Base-by-base conservation (phyloP, 352 stramenopile genomes). In the Plasmopara muralis region DNA sequence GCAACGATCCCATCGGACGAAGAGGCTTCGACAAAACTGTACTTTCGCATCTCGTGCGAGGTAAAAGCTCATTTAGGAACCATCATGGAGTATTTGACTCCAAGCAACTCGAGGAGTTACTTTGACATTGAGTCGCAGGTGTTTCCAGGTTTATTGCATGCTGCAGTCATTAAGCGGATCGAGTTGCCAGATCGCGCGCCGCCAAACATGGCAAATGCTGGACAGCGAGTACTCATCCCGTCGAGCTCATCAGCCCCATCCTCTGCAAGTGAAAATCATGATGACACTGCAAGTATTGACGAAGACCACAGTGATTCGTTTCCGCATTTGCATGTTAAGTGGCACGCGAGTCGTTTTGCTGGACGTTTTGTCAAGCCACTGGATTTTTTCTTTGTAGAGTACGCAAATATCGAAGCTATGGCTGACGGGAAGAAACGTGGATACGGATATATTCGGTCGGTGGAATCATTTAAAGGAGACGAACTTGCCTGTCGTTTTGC, bases 351-450 rank as follows among this genome's bases (percentile, higher is more conserved):
- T 60, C 77, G 81, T 15, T 88, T 93, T 34, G 81, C 81, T 2
- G 82, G 81, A 0, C 74, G 81, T 0, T 89, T 92, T 31, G 79
- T 89, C 39, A 92, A 90, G 55, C 80, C 81, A 31, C 67, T 89
- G 9, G 83, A 93, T 47, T 89, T 93, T 41, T 88, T 91, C 50
- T 93, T 92, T 57, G 78, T 92, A 34, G 83, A 93, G 62, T 93
- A 91, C 28, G 75, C 80, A 37, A 89, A 89, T 47, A 72, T 90
- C 28, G 82, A 93, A 50, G 74, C 65, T 4, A 70, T 87, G 43
- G 60, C 64, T 0, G 75, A 89, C 18, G 81, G 81, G 10, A 70
- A 72, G 13, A 75, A 74, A 29, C 79, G 82, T 14, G 77, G 79
- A 18, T 90, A 85, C 45, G 78, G 77, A 6, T 93, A 90, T 53